Evolutionary conservation across 331 rosid species (phyloP).

Genomic region (Telfairia occidentalis): DNA sequence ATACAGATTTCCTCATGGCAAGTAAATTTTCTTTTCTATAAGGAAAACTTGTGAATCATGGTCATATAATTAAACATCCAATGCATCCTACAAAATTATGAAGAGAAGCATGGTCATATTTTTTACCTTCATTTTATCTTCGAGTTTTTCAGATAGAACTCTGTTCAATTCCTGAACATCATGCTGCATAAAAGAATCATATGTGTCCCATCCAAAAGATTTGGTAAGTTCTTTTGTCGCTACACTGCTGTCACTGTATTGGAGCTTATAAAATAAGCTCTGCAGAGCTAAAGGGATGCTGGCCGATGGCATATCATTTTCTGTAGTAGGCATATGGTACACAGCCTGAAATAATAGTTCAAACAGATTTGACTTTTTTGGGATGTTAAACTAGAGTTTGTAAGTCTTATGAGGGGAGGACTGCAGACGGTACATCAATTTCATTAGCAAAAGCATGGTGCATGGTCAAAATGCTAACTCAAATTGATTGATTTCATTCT

Average conservation of each 20-base stretch:
- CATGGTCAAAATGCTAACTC: background rate
- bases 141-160: constrained; percentile 94
- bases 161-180: constrained; percentile 96
- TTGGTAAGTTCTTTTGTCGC: constrained; percentile 97
- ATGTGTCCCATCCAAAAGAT: constrained; percentile 99
- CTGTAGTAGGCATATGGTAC: constrained; percentile 99
- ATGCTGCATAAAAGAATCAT: constrained; percentile 99
- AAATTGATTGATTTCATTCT: background rate
- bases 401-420: background rate
- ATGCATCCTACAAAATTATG: constrained; percentile 7
- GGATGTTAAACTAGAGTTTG: background rate
- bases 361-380: constrained; percentile 6
- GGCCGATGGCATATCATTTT: constrained; percentile 94
- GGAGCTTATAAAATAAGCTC: constrained; percentile 84
- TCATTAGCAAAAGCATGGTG: background rate
- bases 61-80: background rate
- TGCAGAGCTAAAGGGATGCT: constrained; percentile 96
- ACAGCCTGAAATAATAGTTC: constrained; percentile 63
- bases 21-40: background rate
- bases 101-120: constrained; percentile 6
- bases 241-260: constrained; percentile 86
- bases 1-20: background rate
- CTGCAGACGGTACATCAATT: background rate
- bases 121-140: constrained; percentile 94
- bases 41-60: background rate